Base-by-base conservation (phyloP, 371 early-diverging fungal genomes). In the Mucor circinelloides region DNA sequence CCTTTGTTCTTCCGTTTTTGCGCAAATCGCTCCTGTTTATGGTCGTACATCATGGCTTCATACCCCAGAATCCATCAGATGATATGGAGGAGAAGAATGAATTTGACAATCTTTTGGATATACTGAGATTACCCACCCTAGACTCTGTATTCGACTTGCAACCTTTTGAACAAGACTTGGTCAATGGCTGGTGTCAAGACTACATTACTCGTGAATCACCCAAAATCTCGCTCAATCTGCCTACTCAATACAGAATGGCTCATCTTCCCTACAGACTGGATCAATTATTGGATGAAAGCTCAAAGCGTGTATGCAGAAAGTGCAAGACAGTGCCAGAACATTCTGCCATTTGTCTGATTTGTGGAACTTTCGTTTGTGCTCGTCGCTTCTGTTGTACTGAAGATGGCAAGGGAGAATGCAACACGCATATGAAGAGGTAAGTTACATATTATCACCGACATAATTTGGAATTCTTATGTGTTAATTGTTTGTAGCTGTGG, bases 271-370 rank as follows among this genome's bases (percentile, higher is more conserved):
- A 88, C 23, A 87, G 93, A 12, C 79, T 97, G 66, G 96, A 95
- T 61, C 79, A 83, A 8, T 76, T 99, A 31, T 90, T 98, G 72
- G 94, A 96, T 70, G 90, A 89, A 66, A 90, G 93, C 46, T 78
- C 88, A 64, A 82, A 85, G 60, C 84, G 87, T 6, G 79, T 87
- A 15, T 99, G 99, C 77, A 76, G 83, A 34, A 90, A 89, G 32
- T 99, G 99, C 78, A 86, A 88, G 34, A 88, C 87, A 10, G 83
- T 93, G 5, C 98, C 98, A 2, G 78, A 85, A 30, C 92, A 95
- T 60, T 96, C 97, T 0, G 97, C 96, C 0, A 76, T 97, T 19
- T 99, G 99, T 70, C 83, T 99, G 55, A 72, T 95, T 28, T 99
- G 99, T 79, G 98, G 99, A 7, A 86, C 87, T 2, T 89, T 96